Evolutionary conservation across 1,139 yeast genomes (phyloP), one percentile per base, ranked within the genome.

Genomic region (Taphrina deformans): DNA sequence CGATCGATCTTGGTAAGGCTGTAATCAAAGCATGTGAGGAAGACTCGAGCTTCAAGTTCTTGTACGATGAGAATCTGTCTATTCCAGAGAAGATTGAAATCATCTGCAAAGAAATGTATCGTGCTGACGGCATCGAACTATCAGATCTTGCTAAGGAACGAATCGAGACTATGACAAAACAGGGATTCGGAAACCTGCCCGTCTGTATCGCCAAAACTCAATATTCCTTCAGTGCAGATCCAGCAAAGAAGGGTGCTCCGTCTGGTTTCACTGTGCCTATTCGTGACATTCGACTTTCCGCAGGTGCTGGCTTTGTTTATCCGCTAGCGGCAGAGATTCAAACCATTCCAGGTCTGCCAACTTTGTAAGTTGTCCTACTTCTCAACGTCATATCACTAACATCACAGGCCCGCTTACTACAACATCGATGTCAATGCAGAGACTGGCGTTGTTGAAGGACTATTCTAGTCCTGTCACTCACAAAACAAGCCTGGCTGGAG

Each of bases 201-300:
- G 87, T 93, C 72, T 93, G 99, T 81, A 88, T 93, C 74, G 99
- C 99, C 71, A 93, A 93, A 82, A 93, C 99, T 1, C 99, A 93
- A 78, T 93, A 93, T 80, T 91, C 97, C 18, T 82, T 93, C 72
- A 90, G 97, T 16, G 98, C 92, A 75, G 98, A 93, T 77, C 93
- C 98, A 58, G 82, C 83, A 60, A 83, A 93, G 77, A 91, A 91
- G 81, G 97, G 97, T 77, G 97, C 90, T 50, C 99, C 99, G 70
- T 83, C 89, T 9, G 97, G 96, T 7, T 93, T 92, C 80, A 88
- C 85, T 66, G 89, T 93, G 80, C 99, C 99, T 59, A 89, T 93
- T 72, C 84, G 96, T 76, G 98, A 93, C 72, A 89, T 93, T 70
- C 86, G 96, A 75, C 96, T 96, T 12, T 88, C 96, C 51, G 89